Evolutionary conservation across 495 filamentous ascomycete species (phyloP), one percentile per base, ranked within the genome.

Genomic region (Lophiotrema nucula): DNA sequence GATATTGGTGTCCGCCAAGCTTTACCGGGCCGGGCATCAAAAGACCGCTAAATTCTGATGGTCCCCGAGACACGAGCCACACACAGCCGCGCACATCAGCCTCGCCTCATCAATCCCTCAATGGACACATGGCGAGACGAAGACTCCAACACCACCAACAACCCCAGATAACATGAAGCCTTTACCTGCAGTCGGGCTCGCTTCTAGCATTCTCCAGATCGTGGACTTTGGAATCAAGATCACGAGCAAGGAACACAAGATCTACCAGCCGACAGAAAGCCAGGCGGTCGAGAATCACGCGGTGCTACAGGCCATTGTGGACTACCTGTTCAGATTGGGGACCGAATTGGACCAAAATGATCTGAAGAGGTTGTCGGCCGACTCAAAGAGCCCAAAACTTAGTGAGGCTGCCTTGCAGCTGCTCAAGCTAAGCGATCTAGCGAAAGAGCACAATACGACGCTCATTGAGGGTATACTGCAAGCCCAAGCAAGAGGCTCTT

Each of bases 121-220:
- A 35, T 15, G 8, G 43, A 4, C 43, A 6, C 43, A 19, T 24
- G 15, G 12, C 16, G 16, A 16, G 16, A 46, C 22, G 16, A 31
- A 13, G 10, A 6, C 39, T 43, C 19, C 39, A 21, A 16, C 39
- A 15, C 39, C 19, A 6, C 18, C 11, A 8, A 35, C 31, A 35
- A 8, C 46, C 15, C 25, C 10, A 13, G 23, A 13, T 26, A 48
- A 13, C 10, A 48, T 48, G 45, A 48, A 51, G 38, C 38, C 55
- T 16, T 18, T 59, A 15, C 47, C 39, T 2, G 47, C 56, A 4
- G 56, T 59, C 15, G 56, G 56, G 8, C 48, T 59, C 1, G 38
- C 56, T 3, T 43, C 47, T 19, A 52, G 37, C 21, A 35, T 53
- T 6, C 6, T 60, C 24, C 57, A 60, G 27, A 39, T 53, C 28